Evolutionary conservation across 768 basidiomycete genomes (phyloP).

Genomic region (Rhodocollybia butyracea): DNA sequence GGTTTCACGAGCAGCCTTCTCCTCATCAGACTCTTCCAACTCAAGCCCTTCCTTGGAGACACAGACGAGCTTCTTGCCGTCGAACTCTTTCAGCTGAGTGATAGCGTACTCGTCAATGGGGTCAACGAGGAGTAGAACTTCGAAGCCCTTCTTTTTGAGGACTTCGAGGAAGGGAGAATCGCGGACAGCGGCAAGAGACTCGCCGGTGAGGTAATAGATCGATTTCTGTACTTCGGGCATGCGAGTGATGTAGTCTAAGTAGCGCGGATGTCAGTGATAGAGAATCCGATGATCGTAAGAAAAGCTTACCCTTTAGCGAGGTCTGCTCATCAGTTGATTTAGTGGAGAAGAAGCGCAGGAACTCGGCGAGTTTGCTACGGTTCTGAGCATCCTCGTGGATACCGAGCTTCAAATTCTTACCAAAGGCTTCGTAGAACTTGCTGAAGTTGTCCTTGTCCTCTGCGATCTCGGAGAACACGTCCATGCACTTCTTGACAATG

Average conservation of each 20-base stretch:
- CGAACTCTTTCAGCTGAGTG: constrained; percentile 99
- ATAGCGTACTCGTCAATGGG: constrained; percentile 99
- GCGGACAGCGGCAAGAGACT: constrained; percentile 84
- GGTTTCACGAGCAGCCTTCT: constrained; percentile 88
- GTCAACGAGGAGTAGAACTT: constrained; percentile 95
- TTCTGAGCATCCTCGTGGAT: constrained; percentile 99
- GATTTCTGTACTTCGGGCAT: constrained; percentile 99
- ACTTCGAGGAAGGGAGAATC: constrained; percentile 99
- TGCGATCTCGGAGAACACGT: constrained; percentile 91
- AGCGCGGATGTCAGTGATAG: constrained; percentile 3
- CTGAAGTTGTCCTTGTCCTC: constrained; percentile 99
- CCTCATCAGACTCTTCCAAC: constrained; percentile 97
- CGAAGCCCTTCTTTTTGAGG: constrained; percentile 99
- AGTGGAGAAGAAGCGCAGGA: constrained; percentile 97
- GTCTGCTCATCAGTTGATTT: constrained; percentile 88
- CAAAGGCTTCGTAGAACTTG: constrained; percentile 98
- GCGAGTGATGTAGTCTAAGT: constrained; percentile 95
- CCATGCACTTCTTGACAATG: constrained; percentile 97
- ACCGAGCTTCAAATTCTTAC: constrained; percentile 99
- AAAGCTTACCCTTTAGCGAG: constrained; percentile 79
- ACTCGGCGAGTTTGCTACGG: constrained; percentile 98
- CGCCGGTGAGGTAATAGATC: constrained; percentile 99
- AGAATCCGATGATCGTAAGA: background rate
- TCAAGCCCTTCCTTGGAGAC: constrained; percentile 99
- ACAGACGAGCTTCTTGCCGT: constrained; percentile 94